Conservation (phyloP, 2,329 filamentous ascomycete species). For the Fusarium sp. region DNA sequence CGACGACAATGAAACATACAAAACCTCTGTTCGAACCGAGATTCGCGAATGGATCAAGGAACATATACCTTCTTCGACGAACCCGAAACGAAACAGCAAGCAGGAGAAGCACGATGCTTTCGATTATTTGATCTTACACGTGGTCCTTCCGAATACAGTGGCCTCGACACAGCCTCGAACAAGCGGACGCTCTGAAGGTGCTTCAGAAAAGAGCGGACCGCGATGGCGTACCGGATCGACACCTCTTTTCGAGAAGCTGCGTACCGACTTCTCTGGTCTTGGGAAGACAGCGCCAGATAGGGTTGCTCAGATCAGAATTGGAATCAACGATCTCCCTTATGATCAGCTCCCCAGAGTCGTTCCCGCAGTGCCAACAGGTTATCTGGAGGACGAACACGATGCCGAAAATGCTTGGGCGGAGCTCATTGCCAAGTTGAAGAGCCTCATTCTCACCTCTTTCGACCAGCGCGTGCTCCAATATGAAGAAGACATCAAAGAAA, state of each 20-base stretch:
- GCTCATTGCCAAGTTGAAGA: constrained; percentile 86
- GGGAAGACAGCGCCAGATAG: constrained; percentile 78
- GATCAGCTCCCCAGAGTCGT: constrained; percentile 71
- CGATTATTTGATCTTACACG: constrained; percentile 94
- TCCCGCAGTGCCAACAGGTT: constrained; percentile 70
- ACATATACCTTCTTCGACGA: constrained; percentile 70
- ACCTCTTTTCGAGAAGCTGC: constrained; percentile 88
- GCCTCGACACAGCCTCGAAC: constrained; percentile 81
- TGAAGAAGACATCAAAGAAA: constrained; percentile 96
- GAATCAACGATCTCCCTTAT: constrained; percentile 74
- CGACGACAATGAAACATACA: constrained; percentile 96
- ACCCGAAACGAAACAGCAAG: constrained; percentile 67
- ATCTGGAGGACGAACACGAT: constrained; percentile 79
- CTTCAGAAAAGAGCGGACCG: constrained; percentile 75
- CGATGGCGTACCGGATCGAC: constrained; percentile 84
- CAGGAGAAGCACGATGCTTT: constrained; percentile 96
- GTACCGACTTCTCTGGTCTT: constrained; percentile 85
- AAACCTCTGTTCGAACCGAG: constrained; percentile 78
- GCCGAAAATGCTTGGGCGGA: constrained; percentile 86
- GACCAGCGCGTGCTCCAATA: constrained; percentile 92
- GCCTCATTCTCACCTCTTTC: constrained; percentile 87
- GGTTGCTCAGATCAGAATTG: constrained; percentile 86
- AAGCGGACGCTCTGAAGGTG: constrained; percentile 64
- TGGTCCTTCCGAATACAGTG: constrained; percentile 86
- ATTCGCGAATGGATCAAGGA: constrained; percentile 92